Evolutionary conservation across 2,329 filamentous ascomycete species (phyloP), one percentile per base, ranked within the genome.

Genomic region (Pseudocercospora fijiensis): DNA sequence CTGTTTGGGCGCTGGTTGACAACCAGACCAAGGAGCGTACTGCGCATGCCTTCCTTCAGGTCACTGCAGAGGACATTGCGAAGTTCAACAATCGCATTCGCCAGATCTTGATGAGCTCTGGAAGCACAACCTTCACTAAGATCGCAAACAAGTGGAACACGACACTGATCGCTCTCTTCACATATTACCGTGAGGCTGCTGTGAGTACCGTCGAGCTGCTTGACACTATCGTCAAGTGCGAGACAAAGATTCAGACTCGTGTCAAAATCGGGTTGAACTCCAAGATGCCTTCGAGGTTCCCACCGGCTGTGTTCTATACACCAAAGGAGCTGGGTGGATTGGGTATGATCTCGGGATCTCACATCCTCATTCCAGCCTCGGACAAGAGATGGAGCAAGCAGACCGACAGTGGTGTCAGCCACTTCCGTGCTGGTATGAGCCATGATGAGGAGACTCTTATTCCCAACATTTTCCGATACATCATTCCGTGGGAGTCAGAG

Each of bases 71-170:
- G 75, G 95, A 99, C 74, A 94, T 99, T 56, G 90, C 94, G 69
- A 98, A 98, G 78, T 99, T 99, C 84, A 99, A 99, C 80, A 99
- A 99, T 78, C 89, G 96, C 47, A 99, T 99, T 74, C 88, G 95
- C 64, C 95, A 99, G 75, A 99, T 99, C 75, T 84, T 99, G 62
- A 99, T 99, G 95, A 98, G 94, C 10, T 98, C 95, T 63, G 96
- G 95, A n/a, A 96, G 92, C 4, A 99, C 95, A 0, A 99, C 95
- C 0, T 99, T 99, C 80, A 99, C 95, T 52, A 99, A 99, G 85
- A 99, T 99, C 74, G 95, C 96, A 53, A 99, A 99, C 81, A 99
- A 99, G 81, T 99, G 96, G 95, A 99, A 99, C 79, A 99, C 95
- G 0, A 95, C 92, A 1, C 79, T 99, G 70, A 99, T 99, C 73